Evolutionary conservation across 495 filamentous ascomycete genomes (phyloP), one percentile per base, ranked within the genome.

Genomic region (Aspergillus mulundensis): DNA sequence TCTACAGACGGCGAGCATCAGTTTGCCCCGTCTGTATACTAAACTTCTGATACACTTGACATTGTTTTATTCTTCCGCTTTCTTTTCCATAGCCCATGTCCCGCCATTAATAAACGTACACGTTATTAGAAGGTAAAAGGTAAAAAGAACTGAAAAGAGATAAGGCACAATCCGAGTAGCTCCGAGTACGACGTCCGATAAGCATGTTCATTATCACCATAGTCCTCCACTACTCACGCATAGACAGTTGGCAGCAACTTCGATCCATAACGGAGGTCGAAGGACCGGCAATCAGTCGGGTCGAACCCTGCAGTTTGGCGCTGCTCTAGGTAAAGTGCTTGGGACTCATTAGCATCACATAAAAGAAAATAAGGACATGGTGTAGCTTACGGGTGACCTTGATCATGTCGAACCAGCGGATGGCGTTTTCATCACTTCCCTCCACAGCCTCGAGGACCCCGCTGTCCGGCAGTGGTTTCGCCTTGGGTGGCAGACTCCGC

Each of bases 401-500:
- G 45, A 89, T 75, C 52, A 77, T 67, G 52, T 84, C 79, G 53
- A 88, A 86, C 72, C 85, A 89, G n/a, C 71, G 70, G 20, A 72
- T 61, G 0, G 80, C 75, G 12, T 71, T 70, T 50, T 77, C 73
- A 51, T 82, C 81, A 43, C 75, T 75, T 11, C 80, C 82, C 18
- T 82, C 74, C 0, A 76, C 75, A 5, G 78, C 70, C 52, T 71
- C 72, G 38, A 89, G 60, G 23, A 82, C 72, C 10, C 81, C 81
- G 50, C 82, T 82, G 0, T 77, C 68, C n/a, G 76, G 73, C 6
- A 72, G 66, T 21, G 75, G 66, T 16, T 66, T 67, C 0, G 82
- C 83, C 61, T 84, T 84, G 5, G 87, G 87, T 0, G 86, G 84
- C 7, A 88, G 73, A 50, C 82, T 83, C 32, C 89, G 84, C 70